A percentile compares a stretch with the other conserved stretches of the same genome.
These are phyloP conservation scores for Pseudozyma tsukubaensis DNA, from an alignment of 1,284 basidiomycete genomes.

Conservation along the genomic window DNA sequence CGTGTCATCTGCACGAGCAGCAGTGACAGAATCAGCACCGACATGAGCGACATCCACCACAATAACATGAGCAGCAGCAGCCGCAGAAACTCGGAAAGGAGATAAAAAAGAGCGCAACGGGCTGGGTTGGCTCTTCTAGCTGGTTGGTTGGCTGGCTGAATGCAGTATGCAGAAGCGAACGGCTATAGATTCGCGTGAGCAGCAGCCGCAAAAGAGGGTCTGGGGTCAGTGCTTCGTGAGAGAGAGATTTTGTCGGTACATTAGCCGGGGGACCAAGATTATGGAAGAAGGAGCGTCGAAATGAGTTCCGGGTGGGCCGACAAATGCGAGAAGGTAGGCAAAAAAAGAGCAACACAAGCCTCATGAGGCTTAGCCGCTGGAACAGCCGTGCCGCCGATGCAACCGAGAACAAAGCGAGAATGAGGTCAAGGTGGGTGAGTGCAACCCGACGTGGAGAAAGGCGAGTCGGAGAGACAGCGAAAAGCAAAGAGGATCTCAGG, in stretches of 20 bases:
- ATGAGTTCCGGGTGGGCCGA: conserved; percentile 17
- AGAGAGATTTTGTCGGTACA: not conserved
- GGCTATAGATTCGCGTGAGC: conserved; percentile 1
- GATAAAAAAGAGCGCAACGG: not conserved
- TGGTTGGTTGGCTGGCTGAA: not conserved
- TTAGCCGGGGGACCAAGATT: conserved; percentile 4
- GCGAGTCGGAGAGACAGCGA: too few relatives aligned
- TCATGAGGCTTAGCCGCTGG: conserved; percentile 2
- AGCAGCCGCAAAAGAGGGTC: conserved; percentile 8
- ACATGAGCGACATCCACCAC: not conserved
- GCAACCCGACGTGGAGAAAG: conserved; percentile 5
- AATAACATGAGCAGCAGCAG: conserved; percentile 1
- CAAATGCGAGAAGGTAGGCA: too few relatives aligned
- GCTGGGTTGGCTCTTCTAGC: too few relatives aligned
- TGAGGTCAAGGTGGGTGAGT: not conserved
- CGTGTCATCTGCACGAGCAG: conserved; percentile 9
- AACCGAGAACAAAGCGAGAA: conserved; percentile 2
- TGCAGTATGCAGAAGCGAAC: not conserved
- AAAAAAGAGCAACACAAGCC: not conserved
- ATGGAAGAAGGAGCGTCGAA: conserved; percentile 7
- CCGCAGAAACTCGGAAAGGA: not conserved
- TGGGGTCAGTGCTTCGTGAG: conserved; percentile 9
- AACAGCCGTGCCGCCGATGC: conserved; percentile 12
- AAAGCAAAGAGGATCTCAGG: too few relatives aligned
- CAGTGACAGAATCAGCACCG: conserved; percentile 1